Evolutionary conservation across 2,329 filamentous ascomycete species (phyloP).

Genomic region (Fusarium sp.): DNA sequence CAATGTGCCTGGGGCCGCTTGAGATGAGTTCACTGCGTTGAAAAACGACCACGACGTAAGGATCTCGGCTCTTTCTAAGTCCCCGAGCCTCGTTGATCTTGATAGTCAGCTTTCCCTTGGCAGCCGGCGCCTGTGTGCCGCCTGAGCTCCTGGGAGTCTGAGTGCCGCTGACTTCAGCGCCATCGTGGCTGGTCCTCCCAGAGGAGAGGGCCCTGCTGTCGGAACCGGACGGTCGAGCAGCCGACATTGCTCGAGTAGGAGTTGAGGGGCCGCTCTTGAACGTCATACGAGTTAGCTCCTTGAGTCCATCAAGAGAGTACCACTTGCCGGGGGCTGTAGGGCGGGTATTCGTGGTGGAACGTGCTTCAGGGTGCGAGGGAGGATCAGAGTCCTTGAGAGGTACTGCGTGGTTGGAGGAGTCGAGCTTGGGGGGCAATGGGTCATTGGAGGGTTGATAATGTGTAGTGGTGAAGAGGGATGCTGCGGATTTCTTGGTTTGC

Average conservation of each 20-base stretch:
- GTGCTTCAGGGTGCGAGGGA: constrained; percentile 52
- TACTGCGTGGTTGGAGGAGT: constrained; percentile 36
- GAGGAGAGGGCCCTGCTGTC: constrained; percentile 57
- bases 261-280: constrained; percentile 94
- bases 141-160: constrained; percentile 61
- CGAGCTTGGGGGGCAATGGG: constrained; percentile 38
- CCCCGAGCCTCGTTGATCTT: constrained; percentile 89
- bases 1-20: constrained; percentile 77
- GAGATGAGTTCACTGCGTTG: constrained; percentile 98
- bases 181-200: constrained; percentile 55
- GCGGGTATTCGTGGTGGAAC: constrained; percentile 61
- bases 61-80: constrained; percentile 84
- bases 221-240: constrained; percentile 65
- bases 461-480: constrained; percentile 45
- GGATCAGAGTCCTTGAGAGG: constrained; percentile 34
- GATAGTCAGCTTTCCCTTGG: constrained; percentile 90
- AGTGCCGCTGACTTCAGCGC: constrained; percentile 62
- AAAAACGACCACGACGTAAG: constrained; percentile 96
- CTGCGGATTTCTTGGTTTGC: constrained; percentile 37
- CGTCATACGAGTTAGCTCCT: constrained; percentile 87
- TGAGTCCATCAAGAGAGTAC: constrained; percentile 76
- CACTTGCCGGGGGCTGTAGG: constrained; percentile 62
- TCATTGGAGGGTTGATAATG: constrained; percentile 43
- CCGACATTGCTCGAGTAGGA: constrained; percentile 87
- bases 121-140: constrained; percentile 74